phyloP scores from a whole-genome alignment of 805 yeast genomes.

The Ogataea haglerorum region DNA sequence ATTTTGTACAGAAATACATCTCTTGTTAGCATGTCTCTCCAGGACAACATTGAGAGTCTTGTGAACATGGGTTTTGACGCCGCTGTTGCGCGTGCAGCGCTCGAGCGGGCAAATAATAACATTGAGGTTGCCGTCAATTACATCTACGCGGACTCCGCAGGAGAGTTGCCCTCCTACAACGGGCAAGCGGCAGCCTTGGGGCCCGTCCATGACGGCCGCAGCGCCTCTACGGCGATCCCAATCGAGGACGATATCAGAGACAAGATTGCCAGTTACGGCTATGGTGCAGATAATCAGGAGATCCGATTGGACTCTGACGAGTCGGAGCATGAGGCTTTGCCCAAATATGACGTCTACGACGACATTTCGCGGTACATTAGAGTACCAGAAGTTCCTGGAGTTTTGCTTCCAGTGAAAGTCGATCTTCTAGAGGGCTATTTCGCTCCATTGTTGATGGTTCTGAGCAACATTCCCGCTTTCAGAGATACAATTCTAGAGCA shows the following conservation, averaged over 20 bases:
- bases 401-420: slow-evolving; percentile 34
- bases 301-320: slow-evolving; percentile 7
- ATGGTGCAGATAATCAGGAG: slow-evolving; percentile 7
- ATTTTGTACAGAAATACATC: neutral
- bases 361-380: slow-evolving; percentile 31
- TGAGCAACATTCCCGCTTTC: slow-evolving; percentile 37
- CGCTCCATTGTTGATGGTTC: slow-evolving; percentile 39
- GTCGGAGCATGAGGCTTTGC: slow-evolving; percentile 1
- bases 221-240: slow-evolving; percentile 16
- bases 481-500: slow-evolving; percentile 31
- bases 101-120: slow-evolving; percentile 31
- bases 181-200: slow-evolving; percentile 8
- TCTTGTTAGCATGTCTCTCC: slow-evolving; percentile 16
- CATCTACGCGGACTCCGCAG: slow-evolving; percentile 29
- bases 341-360: slow-evolving; percentile 29
- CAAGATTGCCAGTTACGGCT: slow-evolving; percentile 23
- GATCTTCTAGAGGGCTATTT: slow-evolving; percentile 38
- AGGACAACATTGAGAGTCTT: slow-evolving; percentile 23
- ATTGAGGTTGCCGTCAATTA: slow-evolving; percentile 35
- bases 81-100: slow-evolving; percentile 33
- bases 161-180: slow-evolving; percentile 17
- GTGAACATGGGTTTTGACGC: slow-evolving; percentile 29
- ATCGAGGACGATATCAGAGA: slow-evolving; percentile 26
- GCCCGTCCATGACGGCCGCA: slow-evolving; percentile 11
- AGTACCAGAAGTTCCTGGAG: slow-evolving; percentile 25